These are phyloP conservation scores for Ceratocystis papillata DNA, from an alignment of 2,329 filamentous ascomycete genomes.

Conservation along the genomic window DNA sequence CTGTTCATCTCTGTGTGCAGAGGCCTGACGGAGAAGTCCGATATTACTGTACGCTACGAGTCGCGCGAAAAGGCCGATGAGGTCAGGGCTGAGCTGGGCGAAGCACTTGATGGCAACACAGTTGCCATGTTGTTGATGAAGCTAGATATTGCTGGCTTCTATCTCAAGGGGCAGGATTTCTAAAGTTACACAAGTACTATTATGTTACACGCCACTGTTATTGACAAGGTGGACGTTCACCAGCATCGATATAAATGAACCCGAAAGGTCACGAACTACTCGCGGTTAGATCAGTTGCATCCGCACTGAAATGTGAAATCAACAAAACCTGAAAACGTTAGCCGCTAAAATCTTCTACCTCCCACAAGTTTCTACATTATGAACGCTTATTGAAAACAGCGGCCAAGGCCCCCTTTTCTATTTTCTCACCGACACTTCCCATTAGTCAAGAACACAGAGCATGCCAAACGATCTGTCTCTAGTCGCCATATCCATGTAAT, in stretches of 20 bases:
- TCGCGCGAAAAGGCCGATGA: conserved; percentile 29
- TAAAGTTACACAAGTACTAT: background rate
- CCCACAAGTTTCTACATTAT: no score
- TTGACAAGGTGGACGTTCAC: no score
- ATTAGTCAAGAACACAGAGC: conserved; percentile 44
- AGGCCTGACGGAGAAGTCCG: conserved; percentile 54
- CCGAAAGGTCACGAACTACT: no score
- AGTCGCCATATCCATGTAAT: conserved; percentile 39
- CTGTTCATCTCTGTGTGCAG: conserved; percentile 65
- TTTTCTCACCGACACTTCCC: no score
- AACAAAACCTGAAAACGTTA: no score
- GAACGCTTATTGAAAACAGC: no score
- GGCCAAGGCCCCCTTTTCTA: no score
- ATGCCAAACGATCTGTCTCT: conserved; percentile 45
- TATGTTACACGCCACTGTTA: no score
- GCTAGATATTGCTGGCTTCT: conserved; percentile 62
- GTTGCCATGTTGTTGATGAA: conserved; percentile 57
- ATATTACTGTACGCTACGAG: conserved; percentile 33
- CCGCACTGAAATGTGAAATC: no score
- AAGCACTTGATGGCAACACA: conserved; percentile 43
- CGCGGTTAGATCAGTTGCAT: no score
- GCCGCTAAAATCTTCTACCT: no score
- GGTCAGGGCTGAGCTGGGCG: conserved; percentile 33
- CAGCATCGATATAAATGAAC: no score
- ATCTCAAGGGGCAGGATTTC: conserved; percentile 31